Base-by-base conservation (phyloP, 2,329 filamentous ascomycete species). In the Alternaria alternata region DNA sequence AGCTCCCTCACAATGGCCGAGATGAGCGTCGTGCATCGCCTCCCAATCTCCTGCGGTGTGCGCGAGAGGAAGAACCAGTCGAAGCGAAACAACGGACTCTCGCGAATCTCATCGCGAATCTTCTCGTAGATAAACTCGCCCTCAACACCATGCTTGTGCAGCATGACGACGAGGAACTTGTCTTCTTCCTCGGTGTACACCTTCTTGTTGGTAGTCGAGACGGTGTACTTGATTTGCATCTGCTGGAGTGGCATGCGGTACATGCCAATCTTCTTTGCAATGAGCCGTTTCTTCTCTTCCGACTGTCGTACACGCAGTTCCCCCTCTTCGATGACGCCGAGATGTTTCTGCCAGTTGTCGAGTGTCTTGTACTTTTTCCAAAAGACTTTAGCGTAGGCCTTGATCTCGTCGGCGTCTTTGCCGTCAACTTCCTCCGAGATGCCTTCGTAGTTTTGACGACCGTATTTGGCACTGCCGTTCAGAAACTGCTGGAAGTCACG, bases 141-240 rank as follows among this genome's bases (percentile, higher is more conserved):
- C 75, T 99, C 96, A 36, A 99, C 89, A 7, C 96, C 95, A 70
- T 93, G 91, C 78, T 90, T 92, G 80, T 99, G 93, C 6, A 99
- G 85, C 81, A 97, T 90, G 51, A 99, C 94, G 34, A 99, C 85
- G 53, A 99, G 81, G 81, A 99, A 99, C 4, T 95, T 88, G 76
- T 99, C 95, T 78, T 99, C 95, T 76, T 99, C 95, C 77, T 99
- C 96, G 0, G 94, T 98, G 78, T 99, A 99, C 1, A 99, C 94
- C 83, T 99, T 99, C 84, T 99, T 99, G 87, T 99, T 99, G 9
- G 96, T 99, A 2, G 95, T 99, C 7, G 93, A 97, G 28, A 99
- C 95, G 0, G 94, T 97, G 80, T 99, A 99, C 81, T 97, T 98
- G 83, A 99, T 93, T 84, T 97, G 97, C 73, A 99, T 88, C 80